Conservation (phyloP, 164 flowering plant species). For the Chimonanthus salicifolius region DNA sequence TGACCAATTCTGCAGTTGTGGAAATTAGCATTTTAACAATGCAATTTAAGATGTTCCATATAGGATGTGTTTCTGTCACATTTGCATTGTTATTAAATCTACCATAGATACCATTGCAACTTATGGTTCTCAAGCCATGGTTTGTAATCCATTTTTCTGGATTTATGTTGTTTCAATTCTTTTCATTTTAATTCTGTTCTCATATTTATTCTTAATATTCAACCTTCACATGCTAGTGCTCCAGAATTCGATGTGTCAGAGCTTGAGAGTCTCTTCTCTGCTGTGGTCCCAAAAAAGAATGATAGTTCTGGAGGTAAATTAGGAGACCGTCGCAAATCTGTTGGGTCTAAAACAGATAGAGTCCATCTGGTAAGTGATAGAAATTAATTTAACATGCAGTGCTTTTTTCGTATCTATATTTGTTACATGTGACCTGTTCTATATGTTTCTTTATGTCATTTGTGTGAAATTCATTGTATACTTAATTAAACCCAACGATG, state of each 20-base stretch:
- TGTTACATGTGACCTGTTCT: not conserved
- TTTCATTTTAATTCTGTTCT: not conserved
- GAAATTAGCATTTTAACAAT: too few species aligned
- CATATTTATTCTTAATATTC: constrained; percentile 3
- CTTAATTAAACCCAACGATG: not conserved
- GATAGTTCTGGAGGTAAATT: constrained; percentile 51
- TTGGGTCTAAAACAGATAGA: constrained; percentile 78
- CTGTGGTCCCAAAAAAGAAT: constrained; percentile 57
- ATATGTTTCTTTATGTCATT: not conserved
- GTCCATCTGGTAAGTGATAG: constrained; percentile 58
- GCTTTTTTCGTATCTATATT: not conserved
- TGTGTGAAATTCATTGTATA: not conserved
- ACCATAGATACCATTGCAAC: not conserved
- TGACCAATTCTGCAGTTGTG: too few species aligned
- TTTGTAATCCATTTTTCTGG: too few species aligned
- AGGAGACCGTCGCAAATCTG: constrained; percentile 66
- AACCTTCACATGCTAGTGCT: constrained; percentile 40
- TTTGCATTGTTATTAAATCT: not conserved
- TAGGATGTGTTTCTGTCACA: not conserved
- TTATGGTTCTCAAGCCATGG: too few species aligned
- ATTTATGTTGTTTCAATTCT: not conserved
- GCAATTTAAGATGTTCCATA: too few species aligned
- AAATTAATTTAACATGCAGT: not conserved
- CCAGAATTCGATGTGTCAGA: constrained; percentile 95
- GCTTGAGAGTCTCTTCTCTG: constrained; percentile 85